Evolutionary conservation across 2,329 filamentous ascomycete species (phyloP), one percentile per base, ranked within the genome.

Genomic region (Aureobasidium musti): DNA sequence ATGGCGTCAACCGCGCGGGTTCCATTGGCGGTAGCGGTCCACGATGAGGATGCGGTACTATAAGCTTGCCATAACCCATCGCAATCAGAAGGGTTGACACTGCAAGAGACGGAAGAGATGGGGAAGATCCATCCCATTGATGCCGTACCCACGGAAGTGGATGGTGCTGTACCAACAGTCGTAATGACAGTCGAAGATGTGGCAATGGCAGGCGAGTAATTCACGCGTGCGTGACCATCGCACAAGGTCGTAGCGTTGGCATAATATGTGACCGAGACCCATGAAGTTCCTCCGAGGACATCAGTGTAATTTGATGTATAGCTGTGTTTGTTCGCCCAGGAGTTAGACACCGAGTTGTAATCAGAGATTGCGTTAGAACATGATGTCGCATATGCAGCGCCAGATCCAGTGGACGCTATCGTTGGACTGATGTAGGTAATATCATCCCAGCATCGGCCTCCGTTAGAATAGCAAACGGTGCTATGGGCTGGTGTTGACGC

Each of bases 211-310:
- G 73, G 72, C 1, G 71, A 73, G 23, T 71, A 70, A 7, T 67
- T 69, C 5, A 74, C 71, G 11, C 74, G 69, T 3, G 74, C 68
- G 63, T 73, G 69, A 11, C 71, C 72, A 68, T 75, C 74, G 68
- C 74, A 75, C 7, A 74, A 67, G 1, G 74, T 75, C 7, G 71
- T 71, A 11, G 71, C 71, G 59, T 72, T 72, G 26, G 68, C 69
- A 54, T 73, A 74, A 56, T 73, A 73, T 8, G 72, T 74, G 2
- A 72, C 67, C 3, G 49, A 33, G 10, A 53, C 63, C n/a, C 67
- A 50, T 2, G 69, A 68, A 10, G 64, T 67, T 1, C 73, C 72
- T 5, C 71, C 72, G 11, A 67, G 33, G 17, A 45, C 17, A 6
- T 63, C 1, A 1, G 65, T 67, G 13, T 52, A 23, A 19, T 60